Base-by-base conservation (phyloP, 1,284 basidiomycete genomes). In the Boletus semigastroideus region DNA sequence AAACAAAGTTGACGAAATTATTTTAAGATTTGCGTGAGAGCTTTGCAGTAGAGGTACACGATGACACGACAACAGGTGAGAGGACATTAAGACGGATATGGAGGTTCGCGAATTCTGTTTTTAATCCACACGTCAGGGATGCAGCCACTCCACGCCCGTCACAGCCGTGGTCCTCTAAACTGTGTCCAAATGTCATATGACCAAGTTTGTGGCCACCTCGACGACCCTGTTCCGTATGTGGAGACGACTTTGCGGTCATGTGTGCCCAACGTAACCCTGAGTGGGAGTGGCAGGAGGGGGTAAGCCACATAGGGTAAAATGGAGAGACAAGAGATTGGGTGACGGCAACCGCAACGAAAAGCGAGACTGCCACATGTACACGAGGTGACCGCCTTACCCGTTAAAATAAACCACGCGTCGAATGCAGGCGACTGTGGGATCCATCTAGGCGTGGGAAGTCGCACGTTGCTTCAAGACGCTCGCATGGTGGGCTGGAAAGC, bases 301-400 rank as follows among this genome's bases (percentile, higher is more conserved):
- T 22, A 44, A 49, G 46, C 49, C 47, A 43, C 51, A 63, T 52
- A 38, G 44, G 40, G 51, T 27, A 56, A 61, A 38, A 55, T 55
- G 58, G 51, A 51, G 34, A 38, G 48, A 45, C 38, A 38, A 38
- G 11, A 30, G 40, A 42, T 39, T 41, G 36, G 44, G 43, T 62
- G 53, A 65, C 64, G 62, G 64, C 62, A 66, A 37, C 46, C 42
- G 40, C 58, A 38, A 51, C 36, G 43, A 48, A 38, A 30, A 42
- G 38, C 41, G 34, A n/a, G 16, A n/a, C 34, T 53, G 55, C 60
- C 55, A 59, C 55, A 65, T 14, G 36, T 39, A 45, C 51, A 46
- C 42, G 19, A 51, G 43, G 50, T 16, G 46, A 45, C 43, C 33
- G 30, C 27, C 31, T 47, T 34, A 30, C 48, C 30, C 2, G 22